phyloP scores from a whole-genome alignment of 139 green algal species.

The Chlorella sp. region DNA sequence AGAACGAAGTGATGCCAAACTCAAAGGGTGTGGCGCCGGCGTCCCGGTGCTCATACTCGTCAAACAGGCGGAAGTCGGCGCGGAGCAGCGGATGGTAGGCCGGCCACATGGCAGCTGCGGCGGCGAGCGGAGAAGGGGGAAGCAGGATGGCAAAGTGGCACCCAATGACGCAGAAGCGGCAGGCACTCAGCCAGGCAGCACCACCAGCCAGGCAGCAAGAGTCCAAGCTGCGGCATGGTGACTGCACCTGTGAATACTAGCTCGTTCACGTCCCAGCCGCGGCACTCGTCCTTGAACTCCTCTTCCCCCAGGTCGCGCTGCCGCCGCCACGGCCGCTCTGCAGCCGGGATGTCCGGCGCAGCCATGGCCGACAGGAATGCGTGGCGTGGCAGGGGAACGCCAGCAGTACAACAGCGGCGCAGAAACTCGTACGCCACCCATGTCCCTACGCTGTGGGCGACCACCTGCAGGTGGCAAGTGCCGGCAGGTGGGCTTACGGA shows the following conservation, averaged over 20 bases:
- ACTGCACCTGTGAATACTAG: slow-evolving; percentile 61
- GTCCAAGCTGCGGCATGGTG: slow-evolving; percentile 6
- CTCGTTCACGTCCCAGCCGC: slow-evolving; percentile 80
- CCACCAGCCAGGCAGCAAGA: neutral
- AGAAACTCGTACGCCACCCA: slow-evolving; percentile 86
- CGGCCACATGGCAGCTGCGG: no score
- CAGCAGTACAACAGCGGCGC: slow-evolving; percentile 18
- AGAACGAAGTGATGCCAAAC: slow-evolving; percentile 62
- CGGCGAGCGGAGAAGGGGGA: neutral
- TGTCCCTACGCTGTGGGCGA: slow-evolving; percentile 77
- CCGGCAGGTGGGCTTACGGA: no score
- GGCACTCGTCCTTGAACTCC: slow-evolving; percentile 83
- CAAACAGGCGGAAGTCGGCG: slow-evolving; percentile 83
- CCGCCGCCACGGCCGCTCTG: slow-evolving; percentile 73
- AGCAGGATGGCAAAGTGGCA: neutral
- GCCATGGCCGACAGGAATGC: slow-evolving; percentile 86
- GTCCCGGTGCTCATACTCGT: slow-evolving; percentile 64
- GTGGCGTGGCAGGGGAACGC: slow-evolving; percentile 59
- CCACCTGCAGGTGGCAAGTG: slow-evolving; percentile 39
- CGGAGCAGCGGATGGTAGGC: slow-evolving; percentile 74
- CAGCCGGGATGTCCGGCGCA: slow-evolving; percentile 60
- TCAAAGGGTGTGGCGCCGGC: slow-evolving; percentile 36
- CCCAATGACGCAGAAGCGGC: no score
- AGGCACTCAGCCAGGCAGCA: neutral
- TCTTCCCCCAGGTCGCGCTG: slow-evolving; percentile 59